Evolutionary conservation across 352 stramenopile genomes (phyloP), one percentile per base, ranked within the genome.

Genomic region (Phytophthora citrophthora): DNA sequence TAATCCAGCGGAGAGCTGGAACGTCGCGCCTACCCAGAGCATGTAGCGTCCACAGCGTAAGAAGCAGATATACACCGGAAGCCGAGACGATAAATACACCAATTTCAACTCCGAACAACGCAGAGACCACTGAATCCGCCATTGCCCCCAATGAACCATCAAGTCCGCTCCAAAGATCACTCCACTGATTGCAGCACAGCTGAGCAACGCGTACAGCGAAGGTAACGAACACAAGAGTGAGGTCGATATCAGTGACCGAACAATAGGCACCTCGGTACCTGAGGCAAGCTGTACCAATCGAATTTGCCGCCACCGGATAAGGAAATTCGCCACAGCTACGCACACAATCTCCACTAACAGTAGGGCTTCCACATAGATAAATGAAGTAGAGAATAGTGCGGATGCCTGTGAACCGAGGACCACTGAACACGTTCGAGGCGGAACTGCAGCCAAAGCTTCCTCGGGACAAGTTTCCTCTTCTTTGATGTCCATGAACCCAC

Each of bases 261-360:
- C 59, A 39, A 86, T 83, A 2, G 56, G 27, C 1, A 59, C 54
- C 34, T 73, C 69, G 13, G 61, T 44, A 36, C 45, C 70, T 9
- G 57, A 59, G 0, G 70, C 76, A 43, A 86, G 60, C 24, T 86
- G 72, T 7, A 75, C 29, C 15, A 84, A 36, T 9, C 77, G 77
- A 41, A 89, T 53, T 3, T 51, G 46, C 1, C 79, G 67, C 80
- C 80, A 89, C 11, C 75, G 70, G 36, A 89, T 62, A n/a, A 89
- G 68, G 10, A 83, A 56, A 16, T 86, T 87, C 6, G 74, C 73
- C 4, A 84, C 23, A 9, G 51, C 62, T 11, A 89, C 57, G 6
- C 68, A 78, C 4, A 45, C 41, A 5, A 74, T 58, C 50, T 89
- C 73, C 10, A 72, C 66, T 4, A 83, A 31, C 11, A 84, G 32